phyloP scores from a whole-genome alignment of 1,139 yeast species.

The Hansenula anomala region DNA sequence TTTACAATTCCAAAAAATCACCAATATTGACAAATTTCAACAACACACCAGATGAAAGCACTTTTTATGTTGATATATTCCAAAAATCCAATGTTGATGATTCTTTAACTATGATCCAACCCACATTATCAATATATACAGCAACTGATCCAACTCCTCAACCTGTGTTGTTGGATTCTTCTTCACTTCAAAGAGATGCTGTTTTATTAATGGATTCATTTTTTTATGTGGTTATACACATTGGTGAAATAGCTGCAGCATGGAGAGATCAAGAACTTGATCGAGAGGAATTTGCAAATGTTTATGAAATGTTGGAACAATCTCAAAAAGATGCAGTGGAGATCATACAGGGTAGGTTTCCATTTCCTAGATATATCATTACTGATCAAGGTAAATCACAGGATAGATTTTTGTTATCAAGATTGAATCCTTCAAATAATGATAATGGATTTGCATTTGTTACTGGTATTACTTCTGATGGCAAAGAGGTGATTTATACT shows the following conservation, averaged over 20 bases:
- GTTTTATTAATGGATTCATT: constrained; percentile 59
- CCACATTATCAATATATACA: constrained; percentile 42
- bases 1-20: constrained; percentile 60
- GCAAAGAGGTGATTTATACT: constrained; percentile 1
- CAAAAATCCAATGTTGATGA: constrained; percentile 52
- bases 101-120: constrained; percentile 62
- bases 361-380: constrained; percentile 60
- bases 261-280: constrained; percentile 61
- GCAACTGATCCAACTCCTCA: constrained; percentile 1
- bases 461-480: neutral
- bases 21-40: constrained; percentile 65
- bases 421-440: constrained; percentile 42
- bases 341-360: constrained; percentile 40
- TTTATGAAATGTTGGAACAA: constrained; percentile 50
- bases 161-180: constrained; percentile 43
- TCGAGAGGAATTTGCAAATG: constrained; percentile 50
- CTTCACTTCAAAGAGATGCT: constrained; percentile 51
- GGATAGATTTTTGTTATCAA: constrained; percentile 61
- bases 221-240: constrained; percentile 62
- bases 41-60: constrained; percentile 69
- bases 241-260: constrained; percentile 55
- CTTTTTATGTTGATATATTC: constrained; percentile 59
- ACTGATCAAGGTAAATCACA: constrained; percentile 68
- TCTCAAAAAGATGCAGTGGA: constrained; percentile 62
- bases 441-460: neutral